Conservation (phyloP, 78 protist genomes). For the Creolimax fragrantissima region DNA sequence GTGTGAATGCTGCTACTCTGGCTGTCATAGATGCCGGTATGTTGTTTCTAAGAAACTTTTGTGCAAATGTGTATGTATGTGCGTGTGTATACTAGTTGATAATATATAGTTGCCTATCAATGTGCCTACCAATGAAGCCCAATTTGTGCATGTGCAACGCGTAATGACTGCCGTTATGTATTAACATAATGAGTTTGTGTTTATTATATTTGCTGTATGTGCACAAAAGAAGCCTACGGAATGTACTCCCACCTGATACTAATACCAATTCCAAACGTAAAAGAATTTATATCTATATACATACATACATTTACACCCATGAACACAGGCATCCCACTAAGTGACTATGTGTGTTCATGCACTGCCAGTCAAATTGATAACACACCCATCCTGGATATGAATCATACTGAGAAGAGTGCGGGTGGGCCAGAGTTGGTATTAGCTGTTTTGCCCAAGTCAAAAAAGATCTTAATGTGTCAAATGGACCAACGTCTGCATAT, state of each 20-base stretch:
- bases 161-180: too few relatives aligned
- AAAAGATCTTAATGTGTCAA: neutral
- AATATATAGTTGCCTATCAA: too few relatives aligned
- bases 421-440: conserved; percentile 8
- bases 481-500: neutral
- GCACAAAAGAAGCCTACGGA: too few relatives aligned
- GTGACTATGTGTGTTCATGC: conserved; percentile 13
- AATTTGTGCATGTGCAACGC: too few relatives aligned
- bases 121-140: too few relatives aligned
- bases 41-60: conserved; percentile 63
- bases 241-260: too few relatives aligned
- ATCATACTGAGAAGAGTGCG: conserved; percentile 7
- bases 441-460: neutral
- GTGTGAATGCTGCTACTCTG: conserved; percentile 81
- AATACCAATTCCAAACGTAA: too few relatives aligned
- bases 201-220: too few relatives aligned
- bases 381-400: neutral
- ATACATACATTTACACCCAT: too few relatives aligned
- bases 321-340: too few relatives aligned
- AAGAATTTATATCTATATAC: too few relatives aligned
- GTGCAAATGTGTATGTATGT: neutral
- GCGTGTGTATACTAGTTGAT: neutral
- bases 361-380: neutral
- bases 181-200: too few relatives aligned
- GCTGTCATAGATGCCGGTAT: conserved; percentile 90